Conservation (phyloP, 1,284 basidiomycete genomes). For the Thecaphora frezii region DNA sequence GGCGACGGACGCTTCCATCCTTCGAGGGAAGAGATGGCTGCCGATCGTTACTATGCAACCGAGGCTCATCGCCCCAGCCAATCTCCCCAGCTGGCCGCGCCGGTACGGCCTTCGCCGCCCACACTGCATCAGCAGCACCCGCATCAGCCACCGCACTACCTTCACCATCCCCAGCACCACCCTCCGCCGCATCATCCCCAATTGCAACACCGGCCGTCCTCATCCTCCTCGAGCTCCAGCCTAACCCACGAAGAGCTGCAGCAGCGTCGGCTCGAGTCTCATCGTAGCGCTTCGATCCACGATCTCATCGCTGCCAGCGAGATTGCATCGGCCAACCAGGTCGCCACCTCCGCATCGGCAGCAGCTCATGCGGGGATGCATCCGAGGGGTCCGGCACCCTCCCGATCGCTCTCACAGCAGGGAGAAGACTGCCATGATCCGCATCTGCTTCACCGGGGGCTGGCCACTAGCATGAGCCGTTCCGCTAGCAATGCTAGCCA, state of each 20-base stretch:
- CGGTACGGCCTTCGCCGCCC: too few species aligned
- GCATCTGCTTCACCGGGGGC: not conserved
- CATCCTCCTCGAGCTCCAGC: not conserved
- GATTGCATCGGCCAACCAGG: conserved; percentile 30
- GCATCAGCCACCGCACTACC: not conserved
- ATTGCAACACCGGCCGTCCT: not conserved
- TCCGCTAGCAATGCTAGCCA: conserved; percentile 28
- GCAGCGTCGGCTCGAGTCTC: not conserved
- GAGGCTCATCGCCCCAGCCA: too few species aligned
- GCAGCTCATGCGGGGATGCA: not conserved
- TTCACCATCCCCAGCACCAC: not conserved
- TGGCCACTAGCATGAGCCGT: conserved; percentile 23
- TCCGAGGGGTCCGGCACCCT: not conserved
- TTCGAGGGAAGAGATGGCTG: too few species aligned
- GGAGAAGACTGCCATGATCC: conserved; percentile 6
- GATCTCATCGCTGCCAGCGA: conserved; percentile 33
- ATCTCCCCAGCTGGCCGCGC: too few species aligned
- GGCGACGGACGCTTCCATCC: too few species aligned
- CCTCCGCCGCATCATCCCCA: not conserved
- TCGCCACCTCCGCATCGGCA: conserved; percentile 6
- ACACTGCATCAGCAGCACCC: not conserved
- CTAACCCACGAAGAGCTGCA: not conserved
- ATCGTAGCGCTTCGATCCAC: conserved; percentile 22
- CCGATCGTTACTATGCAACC: too few species aligned
- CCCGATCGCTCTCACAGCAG: conserved; percentile 6